Conservation (phyloP, 2,329 filamentous ascomycete species). For the Colletotrichum eremochloae region DNA sequence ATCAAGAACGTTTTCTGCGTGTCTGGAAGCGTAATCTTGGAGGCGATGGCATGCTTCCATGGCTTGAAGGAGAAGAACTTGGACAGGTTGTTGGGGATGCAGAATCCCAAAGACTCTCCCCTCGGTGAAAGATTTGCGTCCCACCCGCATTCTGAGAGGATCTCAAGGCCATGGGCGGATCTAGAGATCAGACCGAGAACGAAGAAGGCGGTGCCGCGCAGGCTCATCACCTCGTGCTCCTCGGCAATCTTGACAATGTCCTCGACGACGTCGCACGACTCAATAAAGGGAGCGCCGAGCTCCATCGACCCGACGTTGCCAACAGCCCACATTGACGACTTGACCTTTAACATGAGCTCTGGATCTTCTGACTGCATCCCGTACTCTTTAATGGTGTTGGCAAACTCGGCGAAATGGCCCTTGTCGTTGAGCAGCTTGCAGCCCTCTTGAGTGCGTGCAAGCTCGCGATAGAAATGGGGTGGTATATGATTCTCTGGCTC, state of each 20-base stretch:
- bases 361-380: constrained; percentile 86
- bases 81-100: constrained; percentile 83
- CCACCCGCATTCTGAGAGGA: constrained; percentile 91
- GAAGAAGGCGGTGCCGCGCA: constrained; percentile 96
- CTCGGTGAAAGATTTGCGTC: constrained; percentile 88
- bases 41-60: constrained; percentile 66
- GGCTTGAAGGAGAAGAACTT: constrained; percentile 80
- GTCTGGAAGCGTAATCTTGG: constrained; percentile 61
- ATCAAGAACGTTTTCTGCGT: constrained; percentile 66
- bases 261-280: constrained; percentile 88
- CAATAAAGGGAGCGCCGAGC: constrained; percentile 92
- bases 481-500: constrained; percentile 80
- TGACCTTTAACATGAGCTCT: constrained; percentile 92
- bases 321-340: constrained; percentile 96
- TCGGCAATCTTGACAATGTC: constrained; percentile 92
- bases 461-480: constrained; percentile 97
- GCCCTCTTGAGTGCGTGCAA: constrained; percentile 92
- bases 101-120: constrained; percentile 88
- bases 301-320: constrained; percentile 99
- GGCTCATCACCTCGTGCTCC: constrained; percentile 87
- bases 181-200: constrained; percentile 93
- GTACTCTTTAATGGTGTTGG: constrained; percentile 87
- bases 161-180: constrained; percentile 92
- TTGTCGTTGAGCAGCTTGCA: constrained; percentile 92
- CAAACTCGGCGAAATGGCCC: constrained; percentile 96